Conservation (phyloP, 2,329 filamentous ascomycete genomes). For the Penicillium sp. region DNA sequence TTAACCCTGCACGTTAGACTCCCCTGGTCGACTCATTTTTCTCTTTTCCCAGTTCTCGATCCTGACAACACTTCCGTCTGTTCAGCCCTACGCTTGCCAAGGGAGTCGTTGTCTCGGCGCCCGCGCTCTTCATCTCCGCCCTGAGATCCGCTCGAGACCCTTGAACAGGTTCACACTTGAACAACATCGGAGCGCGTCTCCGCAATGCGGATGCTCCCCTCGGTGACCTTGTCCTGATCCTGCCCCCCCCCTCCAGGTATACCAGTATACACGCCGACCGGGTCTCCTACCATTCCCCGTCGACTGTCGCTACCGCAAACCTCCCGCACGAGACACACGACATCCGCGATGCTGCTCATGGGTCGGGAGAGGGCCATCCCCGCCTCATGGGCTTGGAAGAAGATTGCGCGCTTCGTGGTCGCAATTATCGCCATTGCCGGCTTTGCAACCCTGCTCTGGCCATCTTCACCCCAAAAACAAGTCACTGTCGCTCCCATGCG, state of each 20-base stretch:
- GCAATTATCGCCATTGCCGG: conserved; percentile 26
- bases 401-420: conserved; percentile 31
- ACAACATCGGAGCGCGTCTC: conserved; percentile 2
- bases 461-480: conserved; percentile 18
- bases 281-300: neutral
- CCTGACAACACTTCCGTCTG: neutral
- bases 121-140: conserved; percentile 5
- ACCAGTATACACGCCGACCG: conserved; percentile 1
- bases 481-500: conserved; percentile 9
- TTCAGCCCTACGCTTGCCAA: conserved; percentile 2
- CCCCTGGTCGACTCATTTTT: neutral
- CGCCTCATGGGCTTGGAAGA: conserved; percentile 36
- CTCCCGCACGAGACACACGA: neutral
- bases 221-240: conserved; percentile 5
- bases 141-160: conserved; percentile 6
- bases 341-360: conserved; percentile 27
- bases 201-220: conserved; percentile 24
- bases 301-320: neutral
- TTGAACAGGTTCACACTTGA: neutral
- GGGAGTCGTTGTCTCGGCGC: neutral
- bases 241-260: neutral
- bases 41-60: neutral
- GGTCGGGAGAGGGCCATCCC: conserved; percentile 26
- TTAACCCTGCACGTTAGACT: conserved; percentile 3
- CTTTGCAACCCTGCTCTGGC: conserved; percentile 33